Percentiles rank a stretch among this genome's conserved stretches.
phyloP scores from a whole-genome alignment of 2,329 filamentous ascomycete species.

The Colletotrichum acutatum region DNA sequence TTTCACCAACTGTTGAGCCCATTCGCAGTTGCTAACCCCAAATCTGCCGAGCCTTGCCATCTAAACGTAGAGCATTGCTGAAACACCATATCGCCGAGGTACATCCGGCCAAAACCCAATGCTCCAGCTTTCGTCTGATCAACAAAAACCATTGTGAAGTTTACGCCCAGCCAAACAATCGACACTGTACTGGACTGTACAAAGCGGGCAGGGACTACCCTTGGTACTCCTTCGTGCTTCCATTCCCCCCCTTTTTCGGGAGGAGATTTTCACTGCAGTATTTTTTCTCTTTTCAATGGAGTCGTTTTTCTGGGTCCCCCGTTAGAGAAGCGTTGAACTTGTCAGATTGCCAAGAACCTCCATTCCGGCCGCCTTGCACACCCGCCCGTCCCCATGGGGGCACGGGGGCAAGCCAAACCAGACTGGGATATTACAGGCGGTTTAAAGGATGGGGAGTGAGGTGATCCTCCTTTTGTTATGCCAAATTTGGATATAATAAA shows the following conservation, averaged over 20 bases:
- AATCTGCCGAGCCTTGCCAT: neutral
- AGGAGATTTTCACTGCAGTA: neutral
- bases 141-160: neutral
- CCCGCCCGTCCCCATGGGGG: constrained; percentile 7
- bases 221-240: neutral
- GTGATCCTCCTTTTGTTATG: neutral
- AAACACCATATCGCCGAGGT: neutral
- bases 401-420: neutral
- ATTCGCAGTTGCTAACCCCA: neutral
- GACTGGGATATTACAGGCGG: neutral
- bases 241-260: neutral
- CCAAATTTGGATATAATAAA: neutral
- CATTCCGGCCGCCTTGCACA: neutral
- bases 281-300: neutral
- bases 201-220: neutral
- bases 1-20: no score
- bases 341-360: neutral
- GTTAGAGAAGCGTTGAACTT: neutral
- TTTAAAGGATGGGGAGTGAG: neutral
- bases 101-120: neutral
- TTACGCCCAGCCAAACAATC: no score
- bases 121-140: neutral
- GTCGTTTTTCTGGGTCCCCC: neutral
- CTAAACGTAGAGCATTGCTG: neutral
- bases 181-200: neutral